These are phyloP conservation scores for Penicillium fimorum DNA, from an alignment of 495 filamentous ascomycete species.

Conservation along the genomic window DNA sequence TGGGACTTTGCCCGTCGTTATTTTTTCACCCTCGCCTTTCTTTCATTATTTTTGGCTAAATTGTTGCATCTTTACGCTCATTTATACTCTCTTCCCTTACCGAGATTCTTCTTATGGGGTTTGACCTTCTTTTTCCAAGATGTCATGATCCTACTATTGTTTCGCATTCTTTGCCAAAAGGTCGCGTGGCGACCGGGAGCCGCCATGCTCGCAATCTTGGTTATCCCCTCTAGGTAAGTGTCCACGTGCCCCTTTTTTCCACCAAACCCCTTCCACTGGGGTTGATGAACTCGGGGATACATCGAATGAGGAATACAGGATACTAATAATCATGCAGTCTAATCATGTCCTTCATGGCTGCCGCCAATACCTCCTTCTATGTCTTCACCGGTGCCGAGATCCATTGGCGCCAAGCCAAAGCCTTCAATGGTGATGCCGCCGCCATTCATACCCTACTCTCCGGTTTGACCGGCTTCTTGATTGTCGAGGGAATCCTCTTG, in stretches of 20 bases:
- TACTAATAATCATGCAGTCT: constrained; percentile 23
- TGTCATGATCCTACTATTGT: constrained; percentile 33
- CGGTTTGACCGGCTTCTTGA: constrained; percentile 38
- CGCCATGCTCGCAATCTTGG: constrained; percentile 19
- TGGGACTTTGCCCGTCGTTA: constrained; percentile 39
- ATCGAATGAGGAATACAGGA: not conserved
- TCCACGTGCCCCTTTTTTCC: constrained; percentile 10
- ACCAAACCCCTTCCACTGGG: too few species aligned
- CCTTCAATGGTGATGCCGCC: constrained; percentile 37
- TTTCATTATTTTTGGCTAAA: constrained; percentile 37
- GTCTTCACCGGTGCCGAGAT: constrained; percentile 41
- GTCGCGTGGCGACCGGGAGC: constrained; percentile 25
- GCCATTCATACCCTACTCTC: constrained; percentile 38
- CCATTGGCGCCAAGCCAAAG: constrained; percentile 41
- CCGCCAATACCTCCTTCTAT: constrained; percentile 40
- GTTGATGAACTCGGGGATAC: too few species aligned
- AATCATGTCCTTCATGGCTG: constrained; percentile 37
- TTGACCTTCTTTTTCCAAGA: constrained; percentile 43
- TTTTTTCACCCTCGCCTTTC: constrained; percentile 36
- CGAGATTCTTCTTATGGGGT: constrained; percentile 35
- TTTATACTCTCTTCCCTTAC: constrained; percentile 32
- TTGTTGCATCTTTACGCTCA: constrained; percentile 40
- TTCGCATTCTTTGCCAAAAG: constrained; percentile 30
- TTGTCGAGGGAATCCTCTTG: constrained; percentile 32
- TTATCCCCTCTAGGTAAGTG: constrained; percentile 39